Conservation (phyloP, 1,284 basidiomycete species). For the Ceratobasidium theobromae region DNA sequence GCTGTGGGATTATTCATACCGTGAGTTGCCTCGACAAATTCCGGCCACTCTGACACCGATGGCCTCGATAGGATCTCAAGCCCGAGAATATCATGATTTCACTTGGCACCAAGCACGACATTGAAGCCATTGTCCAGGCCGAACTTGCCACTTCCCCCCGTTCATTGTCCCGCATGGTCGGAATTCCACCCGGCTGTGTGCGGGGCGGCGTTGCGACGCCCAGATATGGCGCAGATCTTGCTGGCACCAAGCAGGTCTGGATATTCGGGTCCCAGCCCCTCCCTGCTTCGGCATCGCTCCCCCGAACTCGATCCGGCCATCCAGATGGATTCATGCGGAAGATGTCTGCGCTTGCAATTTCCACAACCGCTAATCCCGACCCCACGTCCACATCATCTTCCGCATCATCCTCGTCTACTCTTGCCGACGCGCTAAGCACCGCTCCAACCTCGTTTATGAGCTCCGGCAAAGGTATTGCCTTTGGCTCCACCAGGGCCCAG, state of each 20-base stretch:
- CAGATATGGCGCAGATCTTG: conserved; percentile 20
- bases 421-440: conserved; percentile 28
- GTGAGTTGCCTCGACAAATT: not conserved
- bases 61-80: conserved; percentile 68
- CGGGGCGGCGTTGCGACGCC: conserved; percentile 25
- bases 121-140: conserved; percentile 24
- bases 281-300: conserved; percentile 59
- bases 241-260: conserved; percentile 52
- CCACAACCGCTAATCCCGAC: not conserved
- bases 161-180: conserved; percentile 27
- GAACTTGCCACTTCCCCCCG: conserved; percentile 23
- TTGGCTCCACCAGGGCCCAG: conserved; percentile 15
- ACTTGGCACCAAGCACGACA: conserved; percentile 12
- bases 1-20: conserved; percentile 94
- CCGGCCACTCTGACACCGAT: not conserved
- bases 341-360: conserved; percentile 32
- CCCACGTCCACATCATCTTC: not conserved
- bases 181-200: conserved; percentile 26
- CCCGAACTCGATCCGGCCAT: conserved; percentile 13
- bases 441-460: conserved; percentile 30
- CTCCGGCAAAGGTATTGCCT: conserved; percentile 15
- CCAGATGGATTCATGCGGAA: conserved; percentile 21
- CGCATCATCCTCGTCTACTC: conserved; percentile 12
- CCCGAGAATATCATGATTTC: conserved; percentile 94
- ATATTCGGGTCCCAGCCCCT: conserved; percentile 95